These are phyloP conservation scores for Peltaster fructicola DNA, from an alignment of 2,329 filamentous ascomycete species.

Conservation along the genomic window DNA sequence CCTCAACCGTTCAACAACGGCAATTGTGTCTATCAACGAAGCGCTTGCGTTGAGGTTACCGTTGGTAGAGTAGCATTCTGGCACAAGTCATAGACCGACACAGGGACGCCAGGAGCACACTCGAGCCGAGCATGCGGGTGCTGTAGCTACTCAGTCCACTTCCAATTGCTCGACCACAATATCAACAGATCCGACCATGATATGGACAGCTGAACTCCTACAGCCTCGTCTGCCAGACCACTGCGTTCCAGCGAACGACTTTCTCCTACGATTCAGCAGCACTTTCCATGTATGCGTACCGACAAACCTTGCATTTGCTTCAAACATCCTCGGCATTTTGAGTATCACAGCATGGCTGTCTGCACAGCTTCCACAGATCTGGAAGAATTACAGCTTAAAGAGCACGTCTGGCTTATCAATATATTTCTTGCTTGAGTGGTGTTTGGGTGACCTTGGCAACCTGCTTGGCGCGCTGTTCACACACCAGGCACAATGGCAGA, in stretches of 20 bases:
- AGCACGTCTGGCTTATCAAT: conserved; percentile 48
- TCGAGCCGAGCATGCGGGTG: too few species aligned
- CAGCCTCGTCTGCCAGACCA: conserved; percentile 34
- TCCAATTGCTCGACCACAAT: too few species aligned
- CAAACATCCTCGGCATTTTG: conserved; percentile 40
- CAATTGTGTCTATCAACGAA: too few species aligned
- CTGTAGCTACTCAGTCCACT: too few species aligned
- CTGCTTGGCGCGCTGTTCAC: conserved; percentile 45
- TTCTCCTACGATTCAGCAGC: conserved; percentile 39
- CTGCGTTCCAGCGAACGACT: conserved; percentile 41
- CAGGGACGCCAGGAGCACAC: too few species aligned
- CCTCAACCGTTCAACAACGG: too few species aligned
- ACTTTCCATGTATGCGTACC: conserved; percentile 46
- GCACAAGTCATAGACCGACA: too few species aligned
- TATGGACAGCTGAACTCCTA: too few species aligned
- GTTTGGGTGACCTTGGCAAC: conserved; percentile 46
- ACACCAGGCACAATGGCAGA: conserved; percentile 47
- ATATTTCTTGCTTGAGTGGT: conserved; percentile 49
- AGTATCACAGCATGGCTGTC: conserved; percentile 53
- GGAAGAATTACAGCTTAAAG: conserved; percentile 46
- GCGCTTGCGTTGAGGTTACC: too few species aligned
- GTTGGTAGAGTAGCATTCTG: too few species aligned
- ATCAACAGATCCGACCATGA: too few species aligned
- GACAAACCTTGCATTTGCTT: conserved; percentile 43
- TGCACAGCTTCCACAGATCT: conserved; percentile 51